Percentiles rank a stretch among this genome's conserved stretches.
Evolutionary conservation across 306 rosid species (phyloP).

Genomic region (Castanea mollissima): DNA sequence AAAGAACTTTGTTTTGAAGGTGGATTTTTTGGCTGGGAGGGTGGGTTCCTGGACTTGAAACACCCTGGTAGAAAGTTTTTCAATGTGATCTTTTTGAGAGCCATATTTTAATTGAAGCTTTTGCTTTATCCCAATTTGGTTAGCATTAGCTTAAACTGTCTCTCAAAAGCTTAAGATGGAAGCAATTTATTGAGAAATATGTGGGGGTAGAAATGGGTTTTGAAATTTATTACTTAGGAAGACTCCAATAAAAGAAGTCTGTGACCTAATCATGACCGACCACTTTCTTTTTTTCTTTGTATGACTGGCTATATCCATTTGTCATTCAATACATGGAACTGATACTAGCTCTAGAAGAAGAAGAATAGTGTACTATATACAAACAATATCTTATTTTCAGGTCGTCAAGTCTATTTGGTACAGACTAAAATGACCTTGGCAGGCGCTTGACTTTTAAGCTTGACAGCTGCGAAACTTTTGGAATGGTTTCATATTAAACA

Average conservation of each 20-base stretch:
- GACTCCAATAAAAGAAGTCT: conserved; percentile 18
- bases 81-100: conserved; percentile 36
- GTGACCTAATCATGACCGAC: conserved; percentile 18
- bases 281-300: conserved; percentile 14
- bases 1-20: conserved; percentile 39
- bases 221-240: neutral
- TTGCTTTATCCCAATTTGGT: conserved; percentile 1
- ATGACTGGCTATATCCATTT: neutral
- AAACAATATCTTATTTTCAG: neutral
- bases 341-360: neutral
- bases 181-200: conserved; percentile 10
- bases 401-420: neutral
- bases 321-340: neutral
- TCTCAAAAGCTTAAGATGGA: conserved; percentile 23
- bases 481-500: conserved; percentile 18
- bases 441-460: conserved; percentile 39
- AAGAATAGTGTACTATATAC: neutral
- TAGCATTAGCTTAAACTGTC: conserved; percentile 4
- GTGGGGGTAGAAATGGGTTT: conserved; percentile 14
- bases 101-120: conserved; percentile 29
- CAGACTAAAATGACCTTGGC: conserved; percentile 1
- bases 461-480: conserved; percentile 4
- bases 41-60: conserved; percentile 32
- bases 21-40: conserved; percentile 21
- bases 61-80: conserved; percentile 50